Conservation (phyloP, 2,329 filamentous ascomycete genomes). For the Ceratocystiopsis brevicomis region DNA sequence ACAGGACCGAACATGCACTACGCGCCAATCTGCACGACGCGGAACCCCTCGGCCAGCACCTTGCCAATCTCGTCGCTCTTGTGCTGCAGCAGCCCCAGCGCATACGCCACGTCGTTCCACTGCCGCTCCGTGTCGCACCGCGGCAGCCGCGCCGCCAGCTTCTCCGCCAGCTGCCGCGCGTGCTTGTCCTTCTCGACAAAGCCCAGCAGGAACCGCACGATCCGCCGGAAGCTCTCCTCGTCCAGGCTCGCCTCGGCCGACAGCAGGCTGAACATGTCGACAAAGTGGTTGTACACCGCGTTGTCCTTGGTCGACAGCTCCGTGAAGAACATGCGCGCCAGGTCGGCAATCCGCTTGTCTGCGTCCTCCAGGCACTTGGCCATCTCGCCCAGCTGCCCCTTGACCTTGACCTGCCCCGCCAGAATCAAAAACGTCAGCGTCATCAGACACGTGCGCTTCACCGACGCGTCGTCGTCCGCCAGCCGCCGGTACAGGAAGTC, state of each 20-base stretch:
- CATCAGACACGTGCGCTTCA: slow-evolving; percentile 96
- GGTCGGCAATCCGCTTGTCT: slow-evolving; percentile 85
- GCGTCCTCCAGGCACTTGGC: slow-evolving; percentile 93
- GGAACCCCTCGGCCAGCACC: slow-evolving; percentile 56
- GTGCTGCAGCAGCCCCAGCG: slow-evolving; percentile 72
- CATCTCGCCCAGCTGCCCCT: slow-evolving; percentile 96
- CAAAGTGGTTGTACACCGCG: slow-evolving; percentile 97
- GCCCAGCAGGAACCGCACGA: slow-evolving; percentile 80
- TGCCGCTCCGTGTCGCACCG: slow-evolving; percentile 85
- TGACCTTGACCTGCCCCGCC: slow-evolving; percentile 96
- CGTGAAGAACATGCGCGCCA: slow-evolving; percentile 95
- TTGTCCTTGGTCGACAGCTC: slow-evolving; percentile 97
- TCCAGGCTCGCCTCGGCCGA: slow-evolving; percentile 64
- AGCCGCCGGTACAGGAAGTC: slow-evolving; percentile 91
- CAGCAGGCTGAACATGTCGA: slow-evolving; percentile 93
- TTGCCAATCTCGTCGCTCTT: slow-evolving; percentile 83
- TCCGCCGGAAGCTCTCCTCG: slow-evolving; percentile 69
- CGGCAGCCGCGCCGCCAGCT: slow-evolving; percentile 68
- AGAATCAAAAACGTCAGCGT: slow-evolving; percentile 93
- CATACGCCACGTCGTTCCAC: slow-evolving; percentile 95
- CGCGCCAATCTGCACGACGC: slow-evolving; percentile 38
- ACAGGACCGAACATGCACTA: too few species aligned
- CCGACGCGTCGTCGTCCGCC: slow-evolving; percentile 70
- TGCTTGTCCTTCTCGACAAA: slow-evolving; percentile 99
- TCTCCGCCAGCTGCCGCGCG: slow-evolving; percentile 80